Evolutionary conservation across 2,329 filamentous ascomycete genomes (phyloP).

Genomic region (Neofusicoccum sp.): DNA sequence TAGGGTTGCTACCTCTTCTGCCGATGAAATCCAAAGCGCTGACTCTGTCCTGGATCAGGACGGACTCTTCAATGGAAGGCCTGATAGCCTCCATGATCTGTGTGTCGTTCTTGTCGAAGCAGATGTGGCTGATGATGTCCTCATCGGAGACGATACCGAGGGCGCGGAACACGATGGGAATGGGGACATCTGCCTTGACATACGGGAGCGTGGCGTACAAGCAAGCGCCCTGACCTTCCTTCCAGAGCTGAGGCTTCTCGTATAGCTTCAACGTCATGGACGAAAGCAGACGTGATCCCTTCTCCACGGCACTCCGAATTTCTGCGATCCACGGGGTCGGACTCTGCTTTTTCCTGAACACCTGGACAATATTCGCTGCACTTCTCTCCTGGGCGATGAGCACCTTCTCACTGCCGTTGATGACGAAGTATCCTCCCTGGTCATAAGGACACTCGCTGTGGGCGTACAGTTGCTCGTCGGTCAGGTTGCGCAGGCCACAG

Average conservation of each 20-base stretch:
- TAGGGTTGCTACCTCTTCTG: conserved; percentile 68
- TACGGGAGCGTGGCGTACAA: conserved; percentile 92
- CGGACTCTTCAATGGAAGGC: conserved; percentile 95
- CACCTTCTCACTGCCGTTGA: conserved; percentile 98
- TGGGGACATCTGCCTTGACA: conserved; percentile 89
- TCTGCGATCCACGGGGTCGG: conserved; percentile 93
- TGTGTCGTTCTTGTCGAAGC: conserved; percentile 91
- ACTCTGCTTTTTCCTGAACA: conserved; percentile 98
- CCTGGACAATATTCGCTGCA: conserved; percentile 97
- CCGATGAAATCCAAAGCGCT: conserved; percentile 94
- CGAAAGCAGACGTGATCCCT: conserved; percentile 91
- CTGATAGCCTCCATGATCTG: conserved; percentile 98
- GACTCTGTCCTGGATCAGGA: conserved; percentile 93
- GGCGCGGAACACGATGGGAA: conserved; percentile 93
- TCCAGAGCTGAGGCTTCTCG: conserved; percentile 78
- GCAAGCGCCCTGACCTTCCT: conserved; percentile 80
- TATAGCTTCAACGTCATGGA: conserved; percentile 89
- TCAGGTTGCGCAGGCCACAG: conserved; percentile 82
- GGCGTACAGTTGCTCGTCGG: conserved; percentile 83
- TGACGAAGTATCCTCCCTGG: conserved; percentile 97
- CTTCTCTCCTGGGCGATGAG: conserved; percentile 97
- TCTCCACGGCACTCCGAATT: conserved; percentile 94
- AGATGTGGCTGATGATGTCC: conserved; percentile 97
- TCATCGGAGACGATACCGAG: conserved; percentile 96
- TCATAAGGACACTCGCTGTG: conserved; percentile 98